phyloP scores from a whole-genome alignment of 179 eudicot genomes.

The Silene noctiflora region DNA sequence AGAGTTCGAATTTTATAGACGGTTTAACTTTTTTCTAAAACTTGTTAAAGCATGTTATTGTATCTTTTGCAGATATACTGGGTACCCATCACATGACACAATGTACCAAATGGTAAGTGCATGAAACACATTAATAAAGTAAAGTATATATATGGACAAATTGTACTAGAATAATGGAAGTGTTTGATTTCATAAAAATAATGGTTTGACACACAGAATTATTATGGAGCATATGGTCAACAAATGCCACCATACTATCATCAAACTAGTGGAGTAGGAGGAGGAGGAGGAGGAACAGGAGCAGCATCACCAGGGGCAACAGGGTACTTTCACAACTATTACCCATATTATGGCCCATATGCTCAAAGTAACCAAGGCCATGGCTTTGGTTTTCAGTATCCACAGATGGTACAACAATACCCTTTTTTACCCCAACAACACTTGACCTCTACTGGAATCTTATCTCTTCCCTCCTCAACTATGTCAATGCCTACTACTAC shows the following conservation, averaged over 20 bases:
- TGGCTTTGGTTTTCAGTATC: slow-evolving; percentile 42
- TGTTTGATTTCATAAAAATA: slow-evolving; percentile 1
- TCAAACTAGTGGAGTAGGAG: slow-evolving; percentile 23
- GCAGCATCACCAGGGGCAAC: slow-evolving; percentile 28
- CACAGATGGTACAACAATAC: slow-evolving; percentile 48
- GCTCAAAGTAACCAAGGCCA: slow-evolving; percentile 42
- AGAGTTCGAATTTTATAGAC: too few relatives aligned
- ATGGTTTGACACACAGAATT: slow-evolving; percentile 33
- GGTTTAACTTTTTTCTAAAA: too few relatives aligned
- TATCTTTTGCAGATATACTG: slow-evolving; percentile 37
- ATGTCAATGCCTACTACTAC: slow-evolving; percentile 21
- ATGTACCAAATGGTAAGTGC: slow-evolving; percentile 51
- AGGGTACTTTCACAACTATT: slow-evolving; percentile 41
- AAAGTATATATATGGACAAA: neutral
- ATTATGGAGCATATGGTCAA: slow-evolving; percentile 48
- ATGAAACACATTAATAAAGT: neutral
- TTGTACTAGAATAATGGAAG: neutral
- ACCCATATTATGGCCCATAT: slow-evolving; percentile 45
- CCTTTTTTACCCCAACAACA: slow-evolving; percentile 43
- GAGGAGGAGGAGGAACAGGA: too few relatives aligned
- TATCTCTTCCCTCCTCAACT: slow-evolving; percentile 44
- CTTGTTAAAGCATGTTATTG: too few relatives aligned
- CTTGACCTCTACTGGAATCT: slow-evolving; percentile 35
- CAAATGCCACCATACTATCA: slow-evolving; percentile 44
- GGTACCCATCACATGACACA: slow-evolving; percentile 47